Base-by-base conservation (phyloP, 2,329 filamentous ascomycete genomes). In the Xylaria polymorpha region DNA sequence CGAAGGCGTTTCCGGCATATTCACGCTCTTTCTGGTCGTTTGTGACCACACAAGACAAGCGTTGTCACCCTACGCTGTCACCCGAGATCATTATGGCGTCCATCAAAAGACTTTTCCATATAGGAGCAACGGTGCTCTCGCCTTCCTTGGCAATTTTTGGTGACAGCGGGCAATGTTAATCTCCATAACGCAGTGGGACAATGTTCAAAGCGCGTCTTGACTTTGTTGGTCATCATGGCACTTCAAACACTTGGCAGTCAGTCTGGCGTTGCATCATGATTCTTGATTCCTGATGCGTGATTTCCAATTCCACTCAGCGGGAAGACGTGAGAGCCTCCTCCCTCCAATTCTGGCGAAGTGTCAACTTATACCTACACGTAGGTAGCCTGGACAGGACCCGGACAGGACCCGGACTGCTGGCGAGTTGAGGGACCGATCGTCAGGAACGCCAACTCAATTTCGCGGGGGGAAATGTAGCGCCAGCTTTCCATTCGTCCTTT, bases 401-500 rank as follows among this genome's bases (percentile, higher is more conserved):
- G 25, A 29, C 25, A 29, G 25, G 25, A 29, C 41, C 32, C 12
- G 32, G 37, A 25, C 18, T 56, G 32, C n/a, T 56, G 12, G 32
- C n/a, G 37, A 32, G 37, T 41, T 15, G 22, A 29, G 5, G 37
- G 55, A 50, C 6, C 12, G 58, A 64, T 64, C 61, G 53, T 4
- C 61, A 64, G 51, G 58, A 41, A 65, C 53, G 12, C 22, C 8
- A 59, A 51, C 35, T 35, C 48, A 44, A 44, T 53, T 29, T 7
- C 22, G 61, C 39, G 48, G 61, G 50, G 50, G 50, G 15, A 10
- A 15, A 20, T 2, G 10, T 35, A 55, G 35, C 35, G 35, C 44
- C 59, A 20, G 46, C 35, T 51, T 61, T 53, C 46, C 46, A 53
- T 53, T 60, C 32, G 53, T 35, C 53, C 53, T 57, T 25, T 41